These are phyloP conservation scores for Bipolaris zeicola DNA, from an alignment of 2,329 filamentous ascomycete genomes.

Conservation along the genomic window DNA sequence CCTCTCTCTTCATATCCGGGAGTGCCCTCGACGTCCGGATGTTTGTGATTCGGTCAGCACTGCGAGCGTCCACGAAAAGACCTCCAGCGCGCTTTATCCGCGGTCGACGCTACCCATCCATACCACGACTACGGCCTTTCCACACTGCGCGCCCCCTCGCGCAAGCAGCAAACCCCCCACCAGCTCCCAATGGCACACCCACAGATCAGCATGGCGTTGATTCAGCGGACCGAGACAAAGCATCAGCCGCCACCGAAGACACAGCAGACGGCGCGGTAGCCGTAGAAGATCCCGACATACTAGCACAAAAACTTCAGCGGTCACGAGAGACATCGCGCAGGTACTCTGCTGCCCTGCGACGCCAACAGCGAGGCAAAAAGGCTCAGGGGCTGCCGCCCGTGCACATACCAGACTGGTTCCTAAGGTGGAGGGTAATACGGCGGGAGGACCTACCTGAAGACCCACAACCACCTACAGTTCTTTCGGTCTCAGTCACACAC, in stretches of 20 bases:
- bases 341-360: conserved; percentile 43
- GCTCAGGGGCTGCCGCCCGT: conserved; percentile 46
- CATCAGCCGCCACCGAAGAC: conserved; percentile 25
- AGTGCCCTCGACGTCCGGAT: conserved; percentile 42
- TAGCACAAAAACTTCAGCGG: conserved; percentile 46
- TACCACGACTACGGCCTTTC: conserved; percentile 40
- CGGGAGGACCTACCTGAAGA: conserved; percentile 37
- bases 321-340: conserved; percentile 42
- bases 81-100: conserved; percentile 45
- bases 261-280: conserved; percentile 29
- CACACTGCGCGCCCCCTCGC: conserved; percentile 41
- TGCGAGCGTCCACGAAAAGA: conserved; percentile 49
- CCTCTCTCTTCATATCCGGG: conserved; percentile 19
- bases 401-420: conserved; percentile 63
- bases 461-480: conserved; percentile 16
- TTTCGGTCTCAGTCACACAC: conserved; percentile 33
- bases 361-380: conserved; percentile 42
- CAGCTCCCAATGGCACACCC: conserved; percentile 36
- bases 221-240: conserved; percentile 25
- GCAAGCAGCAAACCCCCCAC: conserved; percentile 34
- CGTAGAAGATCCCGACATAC: conserved; percentile 40
- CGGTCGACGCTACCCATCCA: conserved; percentile 44
- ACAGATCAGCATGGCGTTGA: conserved; percentile 31
- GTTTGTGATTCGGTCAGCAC: conserved; percentile 50
- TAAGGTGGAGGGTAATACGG: conserved; percentile 57